Evolutionary conservation across 345 rosid genomes (phyloP).

Genomic region (Populus nigra): DNA sequence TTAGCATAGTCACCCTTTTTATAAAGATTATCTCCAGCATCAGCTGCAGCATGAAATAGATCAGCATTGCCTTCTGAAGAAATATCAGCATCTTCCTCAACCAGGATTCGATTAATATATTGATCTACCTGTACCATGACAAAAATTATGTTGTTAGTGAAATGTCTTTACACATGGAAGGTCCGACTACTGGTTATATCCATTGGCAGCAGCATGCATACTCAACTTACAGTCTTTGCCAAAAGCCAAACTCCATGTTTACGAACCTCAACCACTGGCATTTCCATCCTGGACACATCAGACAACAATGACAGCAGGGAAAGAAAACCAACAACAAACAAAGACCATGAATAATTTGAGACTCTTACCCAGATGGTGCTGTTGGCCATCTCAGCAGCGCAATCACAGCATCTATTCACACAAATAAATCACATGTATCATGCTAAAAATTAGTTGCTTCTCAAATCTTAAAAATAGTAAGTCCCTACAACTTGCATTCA

Average conservation of each 20-base stretch:
- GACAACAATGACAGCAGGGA: not conserved
- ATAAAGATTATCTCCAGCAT: constrained; percentile 19
- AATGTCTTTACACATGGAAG: not conserved
- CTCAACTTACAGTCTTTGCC: constrained; percentile 27
- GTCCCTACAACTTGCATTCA: not conserved
- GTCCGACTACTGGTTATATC: not conserved
- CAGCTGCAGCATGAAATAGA: constrained; percentile 12
- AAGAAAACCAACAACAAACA: not conserved
- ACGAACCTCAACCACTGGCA: constrained; percentile 32
- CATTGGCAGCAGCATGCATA: not conserved
- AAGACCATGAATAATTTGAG: not conserved
- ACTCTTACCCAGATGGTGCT: constrained; percentile 28
- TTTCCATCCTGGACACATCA: constrained; percentile 23
- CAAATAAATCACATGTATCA: constrained; percentile 3
- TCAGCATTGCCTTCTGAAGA: constrained; percentile 13
- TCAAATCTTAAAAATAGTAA: not conserved
- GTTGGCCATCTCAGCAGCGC: constrained; percentile 34
- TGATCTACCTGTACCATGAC: constrained; percentile 22
- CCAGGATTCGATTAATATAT: constrained; percentile 26
- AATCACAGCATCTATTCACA: constrained; percentile 12
- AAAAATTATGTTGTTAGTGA: not conserved
- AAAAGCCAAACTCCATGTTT: constrained; percentile 29
- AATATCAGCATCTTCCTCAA: constrained; percentile 24
- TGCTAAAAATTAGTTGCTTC: constrained; percentile 4
- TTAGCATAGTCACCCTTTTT: constrained; percentile 22